phyloP scores from a whole-genome alignment of 2,329 filamentous ascomycete species.

The Dryadomyces quercivorus region DNA sequence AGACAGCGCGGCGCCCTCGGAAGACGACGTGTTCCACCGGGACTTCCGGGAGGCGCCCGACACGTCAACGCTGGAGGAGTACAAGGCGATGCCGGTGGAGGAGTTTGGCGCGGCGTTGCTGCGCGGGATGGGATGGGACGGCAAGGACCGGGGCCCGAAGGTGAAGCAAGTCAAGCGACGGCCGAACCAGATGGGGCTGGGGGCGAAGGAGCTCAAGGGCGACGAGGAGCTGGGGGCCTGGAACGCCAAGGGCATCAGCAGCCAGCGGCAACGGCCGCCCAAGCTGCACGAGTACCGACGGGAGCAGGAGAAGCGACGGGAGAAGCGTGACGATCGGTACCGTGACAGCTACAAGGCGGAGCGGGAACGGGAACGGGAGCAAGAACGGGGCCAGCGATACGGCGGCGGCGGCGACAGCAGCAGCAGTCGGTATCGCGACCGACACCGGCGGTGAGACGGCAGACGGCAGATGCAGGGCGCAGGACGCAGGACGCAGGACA shows the following conservation, averaged over 20 bases:
- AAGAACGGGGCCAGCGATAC: constrained; percentile 1
- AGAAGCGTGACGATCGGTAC: constrained; percentile 10
- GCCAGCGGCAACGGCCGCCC: constrained; percentile 8
- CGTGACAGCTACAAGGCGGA: constrained; percentile 13
- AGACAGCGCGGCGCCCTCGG: constrained; percentile 33
- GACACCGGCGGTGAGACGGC: not conserved
- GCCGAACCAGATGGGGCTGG: constrained; percentile 75
- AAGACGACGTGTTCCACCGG: constrained; percentile 55
- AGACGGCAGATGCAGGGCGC: too few species aligned
- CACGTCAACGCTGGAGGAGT: constrained; percentile 66
- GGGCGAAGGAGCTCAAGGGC: constrained; percentile 30
- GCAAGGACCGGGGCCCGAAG: constrained; percentile 43
- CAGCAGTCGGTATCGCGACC: not conserved
- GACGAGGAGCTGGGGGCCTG: constrained; percentile 14
- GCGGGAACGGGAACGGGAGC: constrained; percentile 9
- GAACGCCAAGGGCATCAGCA: constrained; percentile 11
- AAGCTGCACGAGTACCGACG: constrained; percentile 14
- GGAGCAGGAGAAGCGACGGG: constrained; percentile 12
- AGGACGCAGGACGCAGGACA: too few species aligned
- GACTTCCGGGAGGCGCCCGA: constrained; percentile 65
- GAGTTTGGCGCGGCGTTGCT: constrained; percentile 88
- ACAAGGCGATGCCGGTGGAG: constrained; percentile 80
- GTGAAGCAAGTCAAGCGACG: constrained; percentile 56
- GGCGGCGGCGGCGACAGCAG: not conserved
- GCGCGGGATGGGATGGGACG: constrained; percentile 93